Evolutionary conservation across 1,284 basidiomycete species (phyloP).

Genomic region (Butyriboletus appendiculatus): DNA sequence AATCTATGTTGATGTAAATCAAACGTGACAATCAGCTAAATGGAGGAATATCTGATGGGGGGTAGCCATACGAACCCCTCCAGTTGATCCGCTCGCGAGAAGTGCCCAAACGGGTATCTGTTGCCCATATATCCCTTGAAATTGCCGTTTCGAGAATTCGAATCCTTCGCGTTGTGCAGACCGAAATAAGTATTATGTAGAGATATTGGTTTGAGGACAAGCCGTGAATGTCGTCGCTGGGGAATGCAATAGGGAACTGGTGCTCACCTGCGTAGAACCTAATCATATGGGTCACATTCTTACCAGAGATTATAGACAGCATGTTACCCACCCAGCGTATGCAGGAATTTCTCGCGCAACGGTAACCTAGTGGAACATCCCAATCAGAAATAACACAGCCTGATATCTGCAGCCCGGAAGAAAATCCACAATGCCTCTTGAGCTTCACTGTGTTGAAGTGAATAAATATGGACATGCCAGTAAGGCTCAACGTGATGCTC

Average conservation of each 20-base stretch:
- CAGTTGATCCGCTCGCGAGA: slow-evolving; percentile 83
- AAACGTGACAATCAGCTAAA: not conserved
- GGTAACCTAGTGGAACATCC: slow-evolving; percentile 63
- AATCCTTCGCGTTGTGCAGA: slow-evolving; percentile 56
- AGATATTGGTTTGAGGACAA: not conserved
- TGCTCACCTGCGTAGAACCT: slow-evolving; percentile 73
- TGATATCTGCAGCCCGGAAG: not conserved
- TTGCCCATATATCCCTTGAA: slow-evolving; percentile 60
- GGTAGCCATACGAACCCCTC: slow-evolving; percentile 66
- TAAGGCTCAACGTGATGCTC: not conserved
- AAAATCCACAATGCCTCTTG: not conserved
- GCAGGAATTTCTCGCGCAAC: slow-evolving; percentile 92
- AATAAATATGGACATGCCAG: not conserved
- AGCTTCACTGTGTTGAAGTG: not conserved
- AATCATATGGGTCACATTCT: not conserved
- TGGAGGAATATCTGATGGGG: not conserved
- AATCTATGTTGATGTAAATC: slow-evolving; percentile 48
- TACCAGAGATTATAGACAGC: slow-evolving; percentile 18
- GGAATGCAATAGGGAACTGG: not conserved
- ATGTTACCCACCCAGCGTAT: slow-evolving; percentile 75
- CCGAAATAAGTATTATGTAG: not conserved
- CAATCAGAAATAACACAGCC: not conserved
- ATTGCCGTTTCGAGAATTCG: slow-evolving; percentile 84
- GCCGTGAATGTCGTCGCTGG: not conserved
- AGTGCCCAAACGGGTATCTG: slow-evolving; percentile 89